These are phyloP conservation scores for Cercis canadensis DNA, from an alignment of 306 rosid species.

Conservation along the genomic window DNA sequence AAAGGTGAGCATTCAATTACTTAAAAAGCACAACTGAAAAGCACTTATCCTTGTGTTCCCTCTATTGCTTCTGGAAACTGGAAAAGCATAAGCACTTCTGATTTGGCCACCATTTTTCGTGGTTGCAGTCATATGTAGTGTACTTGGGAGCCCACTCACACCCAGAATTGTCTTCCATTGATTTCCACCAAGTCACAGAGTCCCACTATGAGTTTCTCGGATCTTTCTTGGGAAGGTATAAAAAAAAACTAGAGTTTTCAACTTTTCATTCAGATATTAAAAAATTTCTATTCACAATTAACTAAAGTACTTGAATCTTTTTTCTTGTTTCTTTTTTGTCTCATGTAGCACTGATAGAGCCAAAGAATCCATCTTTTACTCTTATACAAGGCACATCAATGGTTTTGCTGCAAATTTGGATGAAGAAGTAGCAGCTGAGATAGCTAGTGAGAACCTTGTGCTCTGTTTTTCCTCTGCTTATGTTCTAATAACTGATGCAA, in stretches of 20 bases:
- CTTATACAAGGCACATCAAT: slow-evolving; percentile 88
- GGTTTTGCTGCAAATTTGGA: slow-evolving; percentile 91
- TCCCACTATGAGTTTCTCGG: slow-evolving; percentile 77
- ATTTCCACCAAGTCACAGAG: slow-evolving; percentile 52
- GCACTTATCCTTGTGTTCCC: too few species aligned
- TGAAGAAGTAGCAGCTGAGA: slow-evolving; percentile 68
- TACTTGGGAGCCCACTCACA: slow-evolving; percentile 82
- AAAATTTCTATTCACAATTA: neutral
- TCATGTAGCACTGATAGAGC: slow-evolving; percentile 53
- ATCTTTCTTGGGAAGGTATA: slow-evolving; percentile 75
- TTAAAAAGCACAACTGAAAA: neutral
- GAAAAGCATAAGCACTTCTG: neutral
- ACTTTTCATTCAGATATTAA: neutral
- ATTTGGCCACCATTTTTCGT: neutral
- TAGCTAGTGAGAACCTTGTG: slow-evolving; percentile 53
- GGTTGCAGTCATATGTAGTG: slow-evolving; percentile 77
- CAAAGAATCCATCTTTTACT: slow-evolving; percentile 73
- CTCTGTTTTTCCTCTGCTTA: neutral
- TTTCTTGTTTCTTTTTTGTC: too few species aligned
- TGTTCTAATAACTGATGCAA: neutral
- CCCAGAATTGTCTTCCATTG: slow-evolving; percentile 50
- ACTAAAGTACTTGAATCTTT: slow-evolving; percentile 8
- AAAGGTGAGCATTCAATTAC: slow-evolving; percentile 59
- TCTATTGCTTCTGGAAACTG: neutral
- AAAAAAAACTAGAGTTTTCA: neutral